Conservation (phyloP, 2,329 filamentous ascomycete genomes). For the Metarhizium anisopliae region DNA sequence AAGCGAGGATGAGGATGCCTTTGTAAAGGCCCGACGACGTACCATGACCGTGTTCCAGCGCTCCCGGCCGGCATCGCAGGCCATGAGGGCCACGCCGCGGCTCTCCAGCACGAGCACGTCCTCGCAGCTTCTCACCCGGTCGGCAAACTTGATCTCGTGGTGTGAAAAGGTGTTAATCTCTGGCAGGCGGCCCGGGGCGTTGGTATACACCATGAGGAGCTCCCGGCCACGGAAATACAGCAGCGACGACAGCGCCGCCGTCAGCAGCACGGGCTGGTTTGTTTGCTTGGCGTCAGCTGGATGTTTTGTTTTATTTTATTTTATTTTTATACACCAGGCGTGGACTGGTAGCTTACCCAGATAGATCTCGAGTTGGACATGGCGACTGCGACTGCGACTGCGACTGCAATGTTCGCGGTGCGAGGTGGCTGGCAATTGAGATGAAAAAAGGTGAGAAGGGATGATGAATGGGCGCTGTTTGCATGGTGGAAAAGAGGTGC, state of each 20-base stretch:
- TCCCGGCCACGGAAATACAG: constrained; percentile 9
- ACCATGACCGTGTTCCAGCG: constrained; percentile 34
- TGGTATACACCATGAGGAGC: constrained; percentile 16
- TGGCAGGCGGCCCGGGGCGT: constrained; percentile 20
- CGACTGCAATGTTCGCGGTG: too few relatives aligned
- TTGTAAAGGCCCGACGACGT: not conserved
- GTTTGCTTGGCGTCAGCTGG: not conserved
- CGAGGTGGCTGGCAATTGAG: too few relatives aligned
- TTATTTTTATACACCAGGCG: not conserved
- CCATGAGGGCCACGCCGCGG: constrained; percentile 25
- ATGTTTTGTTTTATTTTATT: too few relatives aligned
- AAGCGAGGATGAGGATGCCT: not conserved
- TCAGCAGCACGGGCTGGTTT: constrained; percentile 3
- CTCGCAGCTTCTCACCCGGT: constrained; percentile 30
- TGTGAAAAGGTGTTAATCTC: constrained; percentile 17
- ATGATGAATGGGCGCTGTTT: too few relatives aligned
- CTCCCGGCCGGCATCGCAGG: constrained; percentile 30
- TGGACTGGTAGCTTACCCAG: too few relatives aligned
- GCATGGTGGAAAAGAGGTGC: too few relatives aligned
- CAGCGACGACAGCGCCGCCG: constrained; percentile 7
- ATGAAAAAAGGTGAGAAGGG: too few relatives aligned
- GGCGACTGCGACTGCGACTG: too few relatives aligned
- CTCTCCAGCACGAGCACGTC: constrained; percentile 28
- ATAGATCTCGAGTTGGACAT: too few relatives aligned
- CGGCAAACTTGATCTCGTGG: constrained; percentile 24